phyloP scores from a whole-genome alignment of 2,329 filamentous ascomycete genomes.

The Delphinella strobiligena region DNA sequence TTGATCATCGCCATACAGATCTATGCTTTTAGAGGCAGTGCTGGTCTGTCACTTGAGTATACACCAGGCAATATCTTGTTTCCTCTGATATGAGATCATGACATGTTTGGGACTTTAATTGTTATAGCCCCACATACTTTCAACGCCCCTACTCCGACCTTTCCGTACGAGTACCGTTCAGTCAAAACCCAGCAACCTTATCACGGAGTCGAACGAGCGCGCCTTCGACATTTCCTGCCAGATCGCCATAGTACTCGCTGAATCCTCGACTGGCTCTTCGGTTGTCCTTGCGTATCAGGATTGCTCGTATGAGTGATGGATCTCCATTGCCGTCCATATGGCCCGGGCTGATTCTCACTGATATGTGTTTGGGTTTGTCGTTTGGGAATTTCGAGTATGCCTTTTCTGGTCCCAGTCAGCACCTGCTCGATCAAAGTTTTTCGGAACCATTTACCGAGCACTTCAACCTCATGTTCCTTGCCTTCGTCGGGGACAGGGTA shows the following conservation, averaged over 20 bases:
- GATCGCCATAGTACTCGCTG: not conserved
- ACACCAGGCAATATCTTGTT: no score
- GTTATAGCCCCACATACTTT: not conserved
- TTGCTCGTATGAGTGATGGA: not conserved
- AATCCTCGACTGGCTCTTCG: not conserved
- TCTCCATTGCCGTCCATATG: not conserved
- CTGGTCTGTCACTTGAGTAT: no score
- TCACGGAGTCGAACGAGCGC: not conserved
- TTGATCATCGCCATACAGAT: no score
- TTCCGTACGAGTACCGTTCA: not conserved
- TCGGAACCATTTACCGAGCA: not conserved
- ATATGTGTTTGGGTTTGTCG: not conserved
- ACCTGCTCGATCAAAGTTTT: not conserved
- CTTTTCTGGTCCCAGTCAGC: not conserved
- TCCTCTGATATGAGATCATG: no score
- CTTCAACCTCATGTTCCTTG: not conserved
- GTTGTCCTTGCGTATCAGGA: not conserved
- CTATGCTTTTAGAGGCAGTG: no score
- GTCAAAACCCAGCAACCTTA: not conserved
- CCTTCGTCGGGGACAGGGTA: not conserved
- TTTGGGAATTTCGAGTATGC: not conserved
- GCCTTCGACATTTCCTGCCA: not conserved
- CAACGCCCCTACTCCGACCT: not conserved
- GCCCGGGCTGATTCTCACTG: not conserved
- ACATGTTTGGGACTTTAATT: no score